Evolutionary conservation across 2,329 filamentous ascomycete species (phyloP), one percentile per base, ranked within the genome.

Genomic region (Alternaria incomplexa): DNA sequence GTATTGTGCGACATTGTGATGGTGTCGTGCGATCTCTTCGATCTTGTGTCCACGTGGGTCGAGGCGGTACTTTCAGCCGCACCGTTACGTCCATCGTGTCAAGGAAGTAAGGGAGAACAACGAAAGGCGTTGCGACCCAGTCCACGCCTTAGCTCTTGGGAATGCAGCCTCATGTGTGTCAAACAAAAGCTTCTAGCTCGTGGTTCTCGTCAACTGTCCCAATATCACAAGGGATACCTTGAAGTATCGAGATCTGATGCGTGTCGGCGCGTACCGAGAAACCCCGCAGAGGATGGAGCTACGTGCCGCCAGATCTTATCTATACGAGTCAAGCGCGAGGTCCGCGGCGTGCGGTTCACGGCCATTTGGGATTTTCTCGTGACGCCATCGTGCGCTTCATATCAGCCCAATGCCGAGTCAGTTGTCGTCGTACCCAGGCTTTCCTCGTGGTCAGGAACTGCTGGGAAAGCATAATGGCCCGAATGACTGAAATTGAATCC

Each of bases 361-460:
- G 47, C 30, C 43, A 32, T 36, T 47, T 45, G 48, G 32, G 43
- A 54, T 12, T 54, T 22, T 15, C 22, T 58, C 48, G 22, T 62
- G 56, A 62, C 58, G 60, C 56, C 28, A 59, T 54, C 30, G 58
- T 62, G 60, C 55, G 32, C 60, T 50, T 44, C 30, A 50, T 22
- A 4, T 12, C 58, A 25, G n/a, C 23, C 48, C 32, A 53, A 59
- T 32, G 22, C 53, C 26, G 53, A 61, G 53, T 54, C 48, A 50
- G 30, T 40, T 36, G 30, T 52, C n/a, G 20, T 23, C 48, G 13
- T n/a, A n/a, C 17, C 28, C 17, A 40, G 8, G 30, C 30, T 40
- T 25, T 40, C 15, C 36, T 17, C 36, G 9, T n/a, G 20, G 20
- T 10, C 30, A 23, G 13, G 36, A 52, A 25, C 15, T n/a, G 36